A percentile compares a stretch with the other conserved stretches of the same genome.
These are phyloP conservation scores for Alnus rubra DNA, from an alignment of 306 rosid genomes.

Conservation along the genomic window DNA sequence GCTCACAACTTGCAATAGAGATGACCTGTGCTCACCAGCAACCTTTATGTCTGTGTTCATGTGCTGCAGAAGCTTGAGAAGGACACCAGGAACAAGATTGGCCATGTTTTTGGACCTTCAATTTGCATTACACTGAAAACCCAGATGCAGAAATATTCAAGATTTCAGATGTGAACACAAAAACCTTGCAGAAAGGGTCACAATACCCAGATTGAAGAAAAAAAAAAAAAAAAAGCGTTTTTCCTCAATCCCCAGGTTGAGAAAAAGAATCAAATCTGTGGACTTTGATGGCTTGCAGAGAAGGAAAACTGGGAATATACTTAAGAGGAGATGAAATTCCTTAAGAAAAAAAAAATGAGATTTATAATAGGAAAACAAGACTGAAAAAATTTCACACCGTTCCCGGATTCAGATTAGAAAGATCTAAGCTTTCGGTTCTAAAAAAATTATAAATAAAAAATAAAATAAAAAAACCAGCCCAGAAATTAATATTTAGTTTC, in stretches of 20 bases:
- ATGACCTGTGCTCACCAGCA: slow-evolving; percentile 91
- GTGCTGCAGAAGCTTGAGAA: slow-evolving; percentile 87
- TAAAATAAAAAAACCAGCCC: not conserved
- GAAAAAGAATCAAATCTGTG: slow-evolving; percentile 25
- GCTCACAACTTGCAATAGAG: slow-evolving; percentile 88
- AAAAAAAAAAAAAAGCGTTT: slow-evolving; percentile 3
- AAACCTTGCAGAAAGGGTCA: slow-evolving; percentile 6
- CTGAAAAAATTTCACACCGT: slow-evolving; percentile 20
- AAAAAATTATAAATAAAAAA: slow-evolving; percentile 11
- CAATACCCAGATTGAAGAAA: slow-evolving; percentile 30
- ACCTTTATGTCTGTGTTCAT: slow-evolving; percentile 93
- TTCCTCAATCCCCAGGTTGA: slow-evolving; percentile 27
- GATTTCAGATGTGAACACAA: slow-evolving; percentile 1
- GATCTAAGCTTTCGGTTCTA: slow-evolving; percentile 21
- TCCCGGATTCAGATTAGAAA: slow-evolving; percentile 34
- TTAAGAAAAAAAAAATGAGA: slow-evolving; percentile 23
- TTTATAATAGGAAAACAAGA: slow-evolving; percentile 28
- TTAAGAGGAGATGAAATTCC: slow-evolving; percentile 14
- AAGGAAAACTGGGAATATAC: slow-evolving; percentile 20
- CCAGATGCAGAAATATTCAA: slow-evolving; percentile 27
- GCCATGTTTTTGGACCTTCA: slow-evolving; percentile 75
- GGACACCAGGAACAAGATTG: slow-evolving; percentile 98
- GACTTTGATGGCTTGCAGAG: slow-evolving; percentile 20
- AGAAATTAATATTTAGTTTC: slow-evolving; percentile 18
- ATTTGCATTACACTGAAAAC: slow-evolving; percentile 54